phyloP scores from a whole-genome alignment of 2,329 filamentous ascomycete species.

The Penicillium brevicompactum region DNA sequence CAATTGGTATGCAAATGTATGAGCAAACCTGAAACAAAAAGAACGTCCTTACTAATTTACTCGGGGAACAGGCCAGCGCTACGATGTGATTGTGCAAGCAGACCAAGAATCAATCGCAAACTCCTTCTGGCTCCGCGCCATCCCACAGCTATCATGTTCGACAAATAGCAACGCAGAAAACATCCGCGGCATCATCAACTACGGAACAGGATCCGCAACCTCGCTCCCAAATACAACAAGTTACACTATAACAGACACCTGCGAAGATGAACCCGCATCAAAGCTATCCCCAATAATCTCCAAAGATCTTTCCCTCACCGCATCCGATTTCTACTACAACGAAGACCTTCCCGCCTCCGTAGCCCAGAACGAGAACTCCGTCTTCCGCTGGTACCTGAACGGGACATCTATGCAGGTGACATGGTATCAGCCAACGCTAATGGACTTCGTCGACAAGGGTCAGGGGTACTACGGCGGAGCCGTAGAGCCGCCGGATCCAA shows the following conservation, averaged over 20 bases:
- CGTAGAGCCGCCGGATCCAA: background rate
- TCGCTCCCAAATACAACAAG: constrained; percentile 11
- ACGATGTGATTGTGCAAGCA: constrained; percentile 40
- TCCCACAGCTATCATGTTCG: background rate
- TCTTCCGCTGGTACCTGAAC: background rate
- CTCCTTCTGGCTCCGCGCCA: constrained; percentile 43
- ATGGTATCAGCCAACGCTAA: background rate
- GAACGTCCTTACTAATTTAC: background rate
- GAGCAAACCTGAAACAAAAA: background rate
- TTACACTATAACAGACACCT: constrained; percentile 21
- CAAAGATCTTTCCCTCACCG: background rate
- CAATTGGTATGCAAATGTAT: constrained; percentile 39
- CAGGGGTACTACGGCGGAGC: background rate
- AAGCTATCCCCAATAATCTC: constrained; percentile 26
- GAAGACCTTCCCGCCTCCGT: background rate
- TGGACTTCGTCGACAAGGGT: background rate
- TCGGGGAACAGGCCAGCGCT: constrained; percentile 36
- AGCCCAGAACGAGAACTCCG: background rate
- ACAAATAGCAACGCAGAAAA: background rate
- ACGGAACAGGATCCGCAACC: background rate
- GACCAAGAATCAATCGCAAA: constrained; percentile 23
- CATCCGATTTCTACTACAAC: background rate
- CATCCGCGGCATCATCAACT: constrained; percentile 5
- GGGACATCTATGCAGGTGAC: background rate
- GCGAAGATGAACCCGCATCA: constrained; percentile 30